Conservation (phyloP, 169 alveolate species). For the Cryptosporidium tyzzeri region DNA sequence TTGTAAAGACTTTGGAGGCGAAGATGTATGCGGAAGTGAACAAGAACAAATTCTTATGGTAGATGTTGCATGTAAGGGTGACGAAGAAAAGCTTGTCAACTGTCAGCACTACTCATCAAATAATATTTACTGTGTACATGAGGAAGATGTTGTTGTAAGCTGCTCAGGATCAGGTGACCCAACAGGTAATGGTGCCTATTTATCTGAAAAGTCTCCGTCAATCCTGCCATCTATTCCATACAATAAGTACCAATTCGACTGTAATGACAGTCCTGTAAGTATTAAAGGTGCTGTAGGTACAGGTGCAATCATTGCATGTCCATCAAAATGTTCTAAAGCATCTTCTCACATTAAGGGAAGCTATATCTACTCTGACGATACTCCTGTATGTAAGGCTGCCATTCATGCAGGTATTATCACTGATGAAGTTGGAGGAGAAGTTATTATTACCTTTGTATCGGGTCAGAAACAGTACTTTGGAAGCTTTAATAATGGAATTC, state of each 20-base stretch:
- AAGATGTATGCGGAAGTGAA: constrained; percentile 87
- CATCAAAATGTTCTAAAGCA: constrained; percentile 60
- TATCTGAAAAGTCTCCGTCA: constrained; percentile 66
- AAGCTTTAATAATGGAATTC: constrained; percentile 75
- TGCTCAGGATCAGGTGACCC: constrained; percentile 84
- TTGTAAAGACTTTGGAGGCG: constrained; percentile 87
- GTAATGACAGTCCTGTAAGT: constrained; percentile 63
- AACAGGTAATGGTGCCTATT: constrained; percentile 79
- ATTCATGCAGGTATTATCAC: constrained; percentile 81
- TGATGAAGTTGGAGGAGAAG: constrained; percentile 76
- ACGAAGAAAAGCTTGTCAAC: constrained; percentile 56
- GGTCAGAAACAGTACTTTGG: constrained; percentile 77
- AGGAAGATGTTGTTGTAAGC: constrained; percentile 81
- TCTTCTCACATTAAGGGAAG: constrained; percentile 85
- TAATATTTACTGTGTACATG: constrained; percentile 76
- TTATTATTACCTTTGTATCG: constrained; percentile 42
- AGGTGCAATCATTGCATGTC: constrained; percentile 66
- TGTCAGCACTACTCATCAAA: constrained; percentile 67
- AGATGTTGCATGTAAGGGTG: constrained; percentile 86
- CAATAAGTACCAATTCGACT: constrained; percentile 55
- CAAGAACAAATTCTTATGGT: constrained; percentile 85
- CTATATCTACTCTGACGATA: constrained; percentile 88
- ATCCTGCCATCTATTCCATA: constrained; percentile 64
- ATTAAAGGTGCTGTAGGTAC: constrained; percentile 60
- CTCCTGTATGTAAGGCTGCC: constrained; percentile 83